These are phyloP conservation scores for Aethionema arabicum DNA, from an alignment of 345 rosid species.

Conservation along the genomic window DNA sequence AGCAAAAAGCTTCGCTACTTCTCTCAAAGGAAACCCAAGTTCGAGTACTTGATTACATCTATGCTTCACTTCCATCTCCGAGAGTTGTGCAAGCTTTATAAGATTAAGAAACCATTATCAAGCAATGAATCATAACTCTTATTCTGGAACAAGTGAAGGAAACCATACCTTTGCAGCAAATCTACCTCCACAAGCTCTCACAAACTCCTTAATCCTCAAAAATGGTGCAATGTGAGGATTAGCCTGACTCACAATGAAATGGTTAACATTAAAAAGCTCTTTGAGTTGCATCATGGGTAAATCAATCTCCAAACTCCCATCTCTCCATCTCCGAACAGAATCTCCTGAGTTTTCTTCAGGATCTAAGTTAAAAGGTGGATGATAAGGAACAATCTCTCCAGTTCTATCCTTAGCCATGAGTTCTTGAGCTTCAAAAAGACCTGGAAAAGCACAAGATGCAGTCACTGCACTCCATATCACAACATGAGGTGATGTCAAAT, in stretches of 20 bases:
- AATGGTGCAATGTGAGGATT: constrained; percentile 93
- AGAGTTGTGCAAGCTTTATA: constrained; percentile 71
- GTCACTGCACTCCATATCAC: constrained; percentile 99
- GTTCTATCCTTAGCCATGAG: constrained; percentile 98
- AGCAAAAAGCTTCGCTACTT: constrained; percentile 83
- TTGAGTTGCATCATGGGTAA: constrained; percentile 95
- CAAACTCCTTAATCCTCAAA: constrained; percentile 76
- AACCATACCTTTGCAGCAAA: constrained; percentile 87
- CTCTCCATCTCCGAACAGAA: constrained; percentile 84
- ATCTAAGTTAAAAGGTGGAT: constrained; percentile 80
- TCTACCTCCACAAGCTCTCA: constrained; percentile 84
- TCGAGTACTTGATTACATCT: constrained; percentile 80
- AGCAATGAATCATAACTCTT: not conserved
- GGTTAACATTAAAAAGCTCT: constrained; percentile 96
- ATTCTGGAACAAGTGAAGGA: not conserved
- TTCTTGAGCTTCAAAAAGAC: constrained; percentile 97
- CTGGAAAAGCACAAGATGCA: constrained; percentile 98
- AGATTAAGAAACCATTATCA: not conserved
- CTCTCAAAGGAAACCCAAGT: constrained; percentile 87
- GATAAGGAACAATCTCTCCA: constrained; percentile 93
- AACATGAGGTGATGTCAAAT: constrained; percentile 93
- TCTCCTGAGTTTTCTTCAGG: constrained; percentile 65
- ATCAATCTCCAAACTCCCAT: constrained; percentile 97
- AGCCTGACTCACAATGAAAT: constrained; percentile 95
- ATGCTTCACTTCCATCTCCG: constrained; percentile 95